Percentiles rank a stretch among this genome's conserved stretches.
Evolutionary conservation across 176 grass and related monocot species (phyloP).

Genomic region (Hordeum vulgare): MorexV3_pseudomolecules_assembly NC_058524.1:11245984-11246483

Average conservation of each 20-base stretch:
- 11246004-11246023: neutral
- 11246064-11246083: neutral
- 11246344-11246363: neutral
- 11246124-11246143: neutral
- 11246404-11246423: neutral
- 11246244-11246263: neutral
- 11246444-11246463: neutral
- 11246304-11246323: neutral
- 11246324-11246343: neutral
- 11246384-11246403: neutral
- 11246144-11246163: neutral
- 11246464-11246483: neutral
- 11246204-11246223: neutral
- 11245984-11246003: neutral
- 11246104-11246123: neutral
- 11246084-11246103: neutral
- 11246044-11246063: neutral
- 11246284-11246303: neutral
- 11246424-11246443: neutral
- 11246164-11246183: neutral
- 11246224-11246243: neutral
- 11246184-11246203: neutral
- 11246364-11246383: neutral
- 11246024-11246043: neutral
- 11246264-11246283: neutral